phyloP scores from a whole-genome alignment of 1,284 basidiomycete species.

The Boletus semigastroideus region DNA sequence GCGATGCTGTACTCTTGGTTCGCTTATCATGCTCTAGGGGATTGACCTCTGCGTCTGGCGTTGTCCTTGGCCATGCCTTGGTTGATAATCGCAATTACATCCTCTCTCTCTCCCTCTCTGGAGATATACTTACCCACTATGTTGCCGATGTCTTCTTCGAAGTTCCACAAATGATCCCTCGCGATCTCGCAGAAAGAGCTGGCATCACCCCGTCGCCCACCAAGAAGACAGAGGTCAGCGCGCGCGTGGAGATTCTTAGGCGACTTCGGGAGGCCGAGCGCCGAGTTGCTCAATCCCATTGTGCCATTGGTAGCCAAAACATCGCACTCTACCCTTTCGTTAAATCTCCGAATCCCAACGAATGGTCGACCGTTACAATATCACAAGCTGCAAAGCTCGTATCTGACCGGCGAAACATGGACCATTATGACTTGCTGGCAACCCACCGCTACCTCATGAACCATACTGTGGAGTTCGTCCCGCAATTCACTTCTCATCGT shows the following conservation, averaged over 20 bases:
- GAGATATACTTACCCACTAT: slow-evolving; percentile 51
- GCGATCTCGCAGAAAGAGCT: slow-evolving; percentile 49
- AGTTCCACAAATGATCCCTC: slow-evolving; percentile 52
- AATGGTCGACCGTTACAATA: slow-evolving; percentile 54
- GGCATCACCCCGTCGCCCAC: slow-evolving; percentile 36
- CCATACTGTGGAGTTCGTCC: slow-evolving; percentile 61
- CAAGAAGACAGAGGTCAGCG: slow-evolving; percentile 42
- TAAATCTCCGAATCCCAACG: slow-evolving; percentile 43
- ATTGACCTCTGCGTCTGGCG: slow-evolving; percentile 39
- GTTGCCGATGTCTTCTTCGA: slow-evolving; percentile 55
- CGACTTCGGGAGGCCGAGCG: slow-evolving; percentile 51
- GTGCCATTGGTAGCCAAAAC: slow-evolving; percentile 34
- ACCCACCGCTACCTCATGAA: slow-evolving; percentile 77
- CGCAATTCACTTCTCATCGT: slow-evolving; percentile 56
- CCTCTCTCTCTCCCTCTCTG: slow-evolving; percentile 45
- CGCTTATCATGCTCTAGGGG: slow-evolving; percentile 40
- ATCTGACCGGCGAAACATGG: slow-evolving; percentile 28
- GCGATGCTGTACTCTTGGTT: neutral
- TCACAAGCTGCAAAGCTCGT: slow-evolving; percentile 49
- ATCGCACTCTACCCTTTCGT: slow-evolving; percentile 46
- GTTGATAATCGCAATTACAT: slow-evolving; percentile 37
- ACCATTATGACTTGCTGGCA: slow-evolving; percentile 53
- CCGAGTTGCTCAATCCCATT: slow-evolving; percentile 40
- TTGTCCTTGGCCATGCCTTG: slow-evolving; percentile 46
- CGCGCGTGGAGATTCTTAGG: slow-evolving; percentile 59